These are phyloP conservation scores for Candolleomyces aberdarensis DNA, from an alignment of 768 basidiomycete species.

Conservation along the genomic window DNA sequence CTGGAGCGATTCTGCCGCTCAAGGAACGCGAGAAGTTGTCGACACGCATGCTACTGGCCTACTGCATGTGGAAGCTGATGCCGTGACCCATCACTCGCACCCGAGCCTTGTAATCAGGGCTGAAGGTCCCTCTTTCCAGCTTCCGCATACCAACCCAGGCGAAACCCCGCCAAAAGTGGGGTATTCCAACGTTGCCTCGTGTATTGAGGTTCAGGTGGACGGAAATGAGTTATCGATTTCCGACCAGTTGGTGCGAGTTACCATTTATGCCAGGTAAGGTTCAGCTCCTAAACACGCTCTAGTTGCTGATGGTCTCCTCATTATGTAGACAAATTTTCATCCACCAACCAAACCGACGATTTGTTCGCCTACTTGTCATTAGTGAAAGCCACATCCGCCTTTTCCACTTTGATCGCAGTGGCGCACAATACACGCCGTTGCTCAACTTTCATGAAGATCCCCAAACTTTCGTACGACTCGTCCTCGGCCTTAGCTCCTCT, in stretches of 20 bases:
- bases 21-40: too few species aligned
- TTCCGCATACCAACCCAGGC: too few species aligned
- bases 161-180: background rate
- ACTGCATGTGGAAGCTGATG: too few species aligned
- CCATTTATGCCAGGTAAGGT: background rate
- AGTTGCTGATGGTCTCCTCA: background rate
- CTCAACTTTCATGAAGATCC: background rate
- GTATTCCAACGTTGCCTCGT: background rate
- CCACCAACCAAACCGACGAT: conserved; percentile 1
- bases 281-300: background rate
- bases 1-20: too few species aligned
- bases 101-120: too few species aligned
- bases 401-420: conserved; percentile 4
- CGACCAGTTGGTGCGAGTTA: background rate
- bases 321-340: conserved; percentile 2
- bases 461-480: background rate
- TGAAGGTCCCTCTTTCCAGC: too few species aligned
- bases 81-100: too few species aligned
- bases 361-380: background rate
- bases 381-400: background rate
- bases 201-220: background rate
- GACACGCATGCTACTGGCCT: too few species aligned
- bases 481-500: background rate
- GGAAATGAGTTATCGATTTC: background rate
- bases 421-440: background rate